Conservation (phyloP, 345 rosid genomes). For the Stellera chamaejasme region DNA sequence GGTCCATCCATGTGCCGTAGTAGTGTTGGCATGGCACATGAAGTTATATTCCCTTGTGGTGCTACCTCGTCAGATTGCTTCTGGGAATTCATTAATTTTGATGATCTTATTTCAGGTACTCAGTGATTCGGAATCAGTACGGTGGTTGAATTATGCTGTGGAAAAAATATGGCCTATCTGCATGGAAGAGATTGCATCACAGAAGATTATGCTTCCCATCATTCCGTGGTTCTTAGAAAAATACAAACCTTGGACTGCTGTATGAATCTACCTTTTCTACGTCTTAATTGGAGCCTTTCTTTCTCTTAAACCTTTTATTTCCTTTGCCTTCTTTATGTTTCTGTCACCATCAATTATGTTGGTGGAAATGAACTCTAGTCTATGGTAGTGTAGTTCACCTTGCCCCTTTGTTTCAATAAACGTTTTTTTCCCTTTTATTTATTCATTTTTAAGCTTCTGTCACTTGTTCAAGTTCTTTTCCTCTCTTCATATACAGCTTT, state of each 20-base stretch:
- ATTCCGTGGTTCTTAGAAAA: slow-evolving; percentile 95
- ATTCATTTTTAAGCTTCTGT: too few relatives aligned
- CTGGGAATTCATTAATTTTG: neutral
- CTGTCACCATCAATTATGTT: too few relatives aligned
- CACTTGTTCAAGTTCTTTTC: too few relatives aligned
- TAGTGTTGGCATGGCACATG: neutral
- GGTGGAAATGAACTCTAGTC: too few relatives aligned
- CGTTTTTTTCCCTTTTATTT: too few relatives aligned
- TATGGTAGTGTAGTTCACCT: too few relatives aligned
- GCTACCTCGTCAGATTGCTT: slow-evolving; percentile 1
- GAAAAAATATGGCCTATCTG: slow-evolving; percentile 94
- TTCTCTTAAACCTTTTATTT: neutral
- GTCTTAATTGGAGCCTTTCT: neutral
- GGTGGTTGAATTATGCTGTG: slow-evolving; percentile 85
- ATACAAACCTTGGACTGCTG: slow-evolving; percentile 98
- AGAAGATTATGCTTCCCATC: slow-evolving; percentile 85
- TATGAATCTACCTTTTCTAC: slow-evolving; percentile 20
- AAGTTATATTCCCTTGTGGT: neutral
- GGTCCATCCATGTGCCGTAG: neutral
- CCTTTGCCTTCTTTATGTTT: neutral
- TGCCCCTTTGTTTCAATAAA: too few relatives aligned
- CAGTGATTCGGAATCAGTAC: slow-evolving; percentile 74
- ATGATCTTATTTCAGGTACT: slow-evolving; percentile 42
- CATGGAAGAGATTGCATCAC: slow-evolving; percentile 84
- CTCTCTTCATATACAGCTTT: too few relatives aligned